Evolutionary conservation across 2,329 filamentous ascomycete genomes (phyloP), one percentile per base, ranked within the genome.

Genomic region (Colletotrichum euphorbiae): DNA sequence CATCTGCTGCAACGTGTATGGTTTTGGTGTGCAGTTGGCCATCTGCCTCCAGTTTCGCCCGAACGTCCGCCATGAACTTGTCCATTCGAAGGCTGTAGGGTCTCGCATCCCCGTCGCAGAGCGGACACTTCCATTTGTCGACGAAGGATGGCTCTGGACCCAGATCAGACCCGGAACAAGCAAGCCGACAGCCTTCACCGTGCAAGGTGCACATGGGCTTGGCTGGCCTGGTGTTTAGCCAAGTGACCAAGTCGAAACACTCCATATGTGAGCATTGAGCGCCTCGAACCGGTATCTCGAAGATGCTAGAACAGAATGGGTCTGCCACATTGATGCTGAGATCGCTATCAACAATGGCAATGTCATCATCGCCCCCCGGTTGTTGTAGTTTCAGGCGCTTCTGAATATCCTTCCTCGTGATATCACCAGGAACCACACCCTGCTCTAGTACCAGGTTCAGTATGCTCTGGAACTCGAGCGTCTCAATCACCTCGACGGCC

Each of bases 211-310:
- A 84, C 33, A 72, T 73, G 24, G 79, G 76, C 69, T 84, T 85
- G 13, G 80, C 79, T 5, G 83, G 82, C 46, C 93, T 88, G 5
- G 91, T 93, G 13, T 83, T 78, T 8, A 99, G 85, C 82, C 93
- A 98, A 1, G 88, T 94, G 19, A 91, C 86, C 7, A 98, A 87
- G 76, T 98, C 95, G 75, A 98, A 98, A 75, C 94, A 97, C 75
- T 98, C 93, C 40, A 91, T 82, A 75, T 99, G 95, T 24, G 82
- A 81, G 77, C 96, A 99, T 3, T 77, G 73, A 7, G 74, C 80
- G 28, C 93, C 90, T 31, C 94, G 90, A 2, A 90, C 93, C 1
- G 96, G 95, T 0, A 85, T 83, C 5, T 86, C 81, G 75, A 92
- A 94, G 11, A 96, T 84, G 12, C 75, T 80, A 1, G 85, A 81